Evolutionary conservation across 805 yeast species (phyloP), one percentile per base, ranked within the genome.

Genomic region (Pichia gijzeniarum): DNA sequence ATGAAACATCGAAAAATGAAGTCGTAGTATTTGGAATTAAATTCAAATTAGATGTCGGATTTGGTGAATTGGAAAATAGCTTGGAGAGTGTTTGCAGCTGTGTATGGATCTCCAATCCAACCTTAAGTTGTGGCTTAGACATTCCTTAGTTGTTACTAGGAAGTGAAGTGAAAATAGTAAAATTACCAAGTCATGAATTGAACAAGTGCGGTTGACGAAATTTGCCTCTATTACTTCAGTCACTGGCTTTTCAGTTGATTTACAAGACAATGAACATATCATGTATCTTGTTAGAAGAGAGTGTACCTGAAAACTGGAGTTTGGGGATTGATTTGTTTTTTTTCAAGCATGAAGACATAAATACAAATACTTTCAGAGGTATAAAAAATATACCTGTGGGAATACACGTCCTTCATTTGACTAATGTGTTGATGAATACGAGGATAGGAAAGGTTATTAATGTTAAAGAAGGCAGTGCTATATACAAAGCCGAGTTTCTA

Each of bases 41-140:
- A 6, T 69, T 67, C 38, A 57, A 63, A 12, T 64, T 63, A 37
- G 76, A 70, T 44, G 76, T 72, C 6, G 72, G 66, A 44, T 71
- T 67, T 2, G 64, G 63, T 1, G 90, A 74, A 2, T 70, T 54
- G 3, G 96, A 85, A 54, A 93, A 93, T 22, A 93, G 76, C 62
- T 93, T 93, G 44, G 74, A 69, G 32, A 64, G 59, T 0, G 97
- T 86, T 51, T 76, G 73, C 44, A 93, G 68, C 62, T 93, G 99
- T 1, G 97, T 84, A 61, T 93, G 99, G 36, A 93, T 85, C 62
- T 93, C 99, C 31, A 93, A 67, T 0, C 99, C 99, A 58, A 96
- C 85, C 58, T 80, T 85, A 52, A 91, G 48, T 45, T 55, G 20
- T 52, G 48, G 45, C 39, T 35, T 44, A 4, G 36, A 21, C 48